Evolutionary conservation across 2,329 filamentous ascomycete species (phyloP), one percentile per base, ranked within the genome.

Genomic region (Clonostachys sp.): DNA sequence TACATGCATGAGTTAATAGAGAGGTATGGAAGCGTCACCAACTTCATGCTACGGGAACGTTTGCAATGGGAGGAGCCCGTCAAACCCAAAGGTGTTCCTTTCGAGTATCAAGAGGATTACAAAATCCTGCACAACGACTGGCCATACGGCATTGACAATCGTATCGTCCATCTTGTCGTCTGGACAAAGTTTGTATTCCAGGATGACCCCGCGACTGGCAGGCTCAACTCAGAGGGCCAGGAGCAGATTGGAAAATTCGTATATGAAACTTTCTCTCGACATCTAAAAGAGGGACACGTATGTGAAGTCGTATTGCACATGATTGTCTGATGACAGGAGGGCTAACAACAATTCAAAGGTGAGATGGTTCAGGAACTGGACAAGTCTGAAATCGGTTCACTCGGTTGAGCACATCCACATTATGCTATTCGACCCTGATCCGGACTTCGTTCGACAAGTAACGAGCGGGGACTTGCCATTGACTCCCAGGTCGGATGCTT

Each of bases 391-490:
- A 71, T 94, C 87, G 20, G 81, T 97, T 30, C 82, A 90, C 57
- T 83, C 87, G 1, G 81, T 97, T 12, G 91, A 96, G 72, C 92
- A 97, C 64, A 94, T 97, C 61, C 92, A 97, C 65, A 86, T 96
- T 60, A 91, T 96, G 90, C 72, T 96, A 46, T 87, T 85, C 63
- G 76, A 89, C 55, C 85, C 91, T 1, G 84, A 92, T 56, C 72
- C 74, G 38, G 75, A 72, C 5, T 89, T 95, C 55, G 67, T 96
- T 42, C 70, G 72, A 45, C 70, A 81, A 47, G 76, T 96, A 51
- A 96, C 90, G 6, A 71, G 81, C 36, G 86, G 84, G 12, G 90
- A 95, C 68, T 72, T 86, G 41, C 83, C 89, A 3, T 73, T 87
- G 59, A 76, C 18, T 43, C 38, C 38, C 5, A 40, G 9, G 18